Conservation (phyloP, 2,329 filamentous ascomycete species). For the Nothophoma quercina region DNA sequence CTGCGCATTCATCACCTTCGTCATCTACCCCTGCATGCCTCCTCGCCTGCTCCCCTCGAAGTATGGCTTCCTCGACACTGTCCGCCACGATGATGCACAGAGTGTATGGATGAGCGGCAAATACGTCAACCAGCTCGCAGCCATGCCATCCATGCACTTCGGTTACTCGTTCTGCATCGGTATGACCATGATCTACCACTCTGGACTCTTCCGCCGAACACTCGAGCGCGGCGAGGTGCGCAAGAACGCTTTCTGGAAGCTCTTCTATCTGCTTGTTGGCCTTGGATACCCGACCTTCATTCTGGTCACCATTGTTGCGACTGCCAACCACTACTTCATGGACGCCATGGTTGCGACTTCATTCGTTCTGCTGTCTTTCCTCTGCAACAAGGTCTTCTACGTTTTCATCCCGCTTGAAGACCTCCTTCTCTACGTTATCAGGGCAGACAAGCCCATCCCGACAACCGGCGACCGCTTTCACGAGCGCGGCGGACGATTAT, state of each 20-base stretch:
- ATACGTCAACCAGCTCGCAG: constrained; percentile 56
- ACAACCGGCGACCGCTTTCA: constrained; percentile 60
- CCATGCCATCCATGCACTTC: constrained; percentile 62
- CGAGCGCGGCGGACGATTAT: constrained; percentile 45
- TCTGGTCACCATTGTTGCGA: constrained; percentile 66
- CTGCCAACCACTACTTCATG: constrained; percentile 69
- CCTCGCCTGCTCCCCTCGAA: constrained; percentile 55
- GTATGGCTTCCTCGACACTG: constrained; percentile 57
- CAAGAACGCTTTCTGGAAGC: constrained; percentile 52
- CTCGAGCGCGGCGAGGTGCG: constrained; percentile 53
- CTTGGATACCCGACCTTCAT: constrained; percentile 63
- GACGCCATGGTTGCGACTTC: constrained; percentile 61
- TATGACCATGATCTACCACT: constrained; percentile 61
- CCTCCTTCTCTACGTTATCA: constrained; percentile 56
- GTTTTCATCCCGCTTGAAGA: constrained; percentile 62
- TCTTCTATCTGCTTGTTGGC: constrained; percentile 57
- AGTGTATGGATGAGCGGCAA: constrained; percentile 57
- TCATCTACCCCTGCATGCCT: constrained; percentile 63
- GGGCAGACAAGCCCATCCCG: constrained; percentile 63
- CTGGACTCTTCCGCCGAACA: constrained; percentile 55
- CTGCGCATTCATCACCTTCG: constrained; percentile 60
- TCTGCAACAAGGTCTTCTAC: constrained; percentile 59
- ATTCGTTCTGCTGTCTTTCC: constrained; percentile 58
- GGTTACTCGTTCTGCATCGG: constrained; percentile 64
- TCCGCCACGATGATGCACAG: constrained; percentile 56